These are phyloP conservation scores for Terana coerulea DNA, from an alignment of 768 basidiomycete genomes.

Conservation along the genomic window DNA sequence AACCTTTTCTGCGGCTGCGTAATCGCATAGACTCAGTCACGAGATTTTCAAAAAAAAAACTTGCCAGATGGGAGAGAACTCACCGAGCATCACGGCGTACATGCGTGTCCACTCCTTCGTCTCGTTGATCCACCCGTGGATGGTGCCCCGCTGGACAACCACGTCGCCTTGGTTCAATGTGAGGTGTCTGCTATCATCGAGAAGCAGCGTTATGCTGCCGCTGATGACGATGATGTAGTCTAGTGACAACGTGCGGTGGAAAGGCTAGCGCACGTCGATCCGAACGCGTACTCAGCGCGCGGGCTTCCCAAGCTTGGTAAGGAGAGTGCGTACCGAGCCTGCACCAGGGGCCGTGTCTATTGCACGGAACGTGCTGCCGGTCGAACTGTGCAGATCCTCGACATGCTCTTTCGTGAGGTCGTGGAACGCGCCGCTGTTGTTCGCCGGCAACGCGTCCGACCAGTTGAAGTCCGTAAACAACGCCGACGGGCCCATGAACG, in stretches of 20 bases:
- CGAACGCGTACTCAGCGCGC: too few species aligned
- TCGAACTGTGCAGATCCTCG: slow-evolving; percentile 6
- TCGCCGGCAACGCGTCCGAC: slow-evolving; percentile 6
- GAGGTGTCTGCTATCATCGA: slow-evolving; percentile 21
- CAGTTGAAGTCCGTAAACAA: slow-evolving; percentile 8
- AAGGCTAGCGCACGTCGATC: slow-evolving; percentile 8
- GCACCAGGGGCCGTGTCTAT: slow-evolving; percentile 18
- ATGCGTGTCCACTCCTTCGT: slow-evolving; percentile 24
- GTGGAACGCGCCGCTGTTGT: slow-evolving; percentile 2
- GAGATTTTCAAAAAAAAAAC: too few species aligned
- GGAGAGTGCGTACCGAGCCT: slow-evolving; percentile 5
- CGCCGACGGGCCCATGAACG: background rate
- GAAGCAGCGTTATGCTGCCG: slow-evolving; percentile 19
- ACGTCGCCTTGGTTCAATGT: slow-evolving; percentile 22
- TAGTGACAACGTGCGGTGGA: slow-evolving; percentile 20
- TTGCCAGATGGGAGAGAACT: background rate
- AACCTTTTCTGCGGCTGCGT: background rate
- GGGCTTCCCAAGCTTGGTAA: background rate
- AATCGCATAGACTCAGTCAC: background rate
- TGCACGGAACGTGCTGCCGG: slow-evolving; percentile 14
- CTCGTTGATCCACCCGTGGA: slow-evolving; percentile 26
- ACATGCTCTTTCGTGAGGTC: slow-evolving; percentile 11
- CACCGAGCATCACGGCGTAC: slow-evolving; percentile 22
- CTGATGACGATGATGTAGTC: slow-evolving; percentile 23
- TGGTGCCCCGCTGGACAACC: slow-evolving; percentile 23